Evolutionary conservation across 2,329 filamentous ascomycete genomes (phyloP).

Genomic region (Daldinia sp.): DNA sequence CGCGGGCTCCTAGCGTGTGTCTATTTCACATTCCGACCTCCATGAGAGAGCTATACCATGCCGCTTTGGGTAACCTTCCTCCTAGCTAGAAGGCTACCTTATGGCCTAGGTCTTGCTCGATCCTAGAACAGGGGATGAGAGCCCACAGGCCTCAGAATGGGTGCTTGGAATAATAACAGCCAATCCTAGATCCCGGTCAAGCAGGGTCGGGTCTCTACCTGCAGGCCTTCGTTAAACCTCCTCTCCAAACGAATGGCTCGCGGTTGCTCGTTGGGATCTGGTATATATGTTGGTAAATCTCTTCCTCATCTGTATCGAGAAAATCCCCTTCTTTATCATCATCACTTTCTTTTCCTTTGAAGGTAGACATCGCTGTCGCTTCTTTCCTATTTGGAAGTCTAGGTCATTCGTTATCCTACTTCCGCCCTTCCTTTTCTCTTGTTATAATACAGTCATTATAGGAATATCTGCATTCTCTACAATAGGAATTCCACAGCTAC

Average conservation of each 20-base stretch:
- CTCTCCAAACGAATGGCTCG: constrained; percentile 38
- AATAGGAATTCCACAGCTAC: constrained; percentile 14
- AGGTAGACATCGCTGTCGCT: constrained; percentile 43
- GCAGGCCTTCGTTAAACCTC: constrained; percentile 25
- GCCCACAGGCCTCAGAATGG: constrained; percentile 32
- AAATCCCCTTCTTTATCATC: constrained; percentile 41
- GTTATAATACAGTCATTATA: constrained; percentile 39
- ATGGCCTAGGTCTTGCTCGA: constrained; percentile 20
- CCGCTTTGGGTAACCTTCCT: constrained; percentile 29
- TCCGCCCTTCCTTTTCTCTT: constrained; percentile 46
- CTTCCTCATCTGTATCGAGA: constrained; percentile 35
- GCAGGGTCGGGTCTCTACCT: constrained; percentile 29
- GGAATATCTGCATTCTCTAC: constrained; percentile 37
- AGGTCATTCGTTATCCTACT: constrained; percentile 68
- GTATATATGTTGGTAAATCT: constrained; percentile 44
- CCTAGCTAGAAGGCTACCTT: constrained; percentile 23
- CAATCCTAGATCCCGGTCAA: constrained; percentile 38
- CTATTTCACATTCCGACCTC: constrained; percentile 18
- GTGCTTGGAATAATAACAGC: constrained; percentile 36
- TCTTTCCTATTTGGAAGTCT: constrained; percentile 52
- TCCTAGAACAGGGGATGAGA: constrained; percentile 40
- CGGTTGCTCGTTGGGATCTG: constrained; percentile 33
- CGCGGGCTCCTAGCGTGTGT: constrained; percentile 17
- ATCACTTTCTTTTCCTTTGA: constrained; percentile 43
- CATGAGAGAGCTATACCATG: constrained; percentile 17